These are phyloP conservation scores for Lophiotrema nucula DNA, from an alignment of 495 filamentous ascomycete species.

Conservation along the genomic window DNA sequence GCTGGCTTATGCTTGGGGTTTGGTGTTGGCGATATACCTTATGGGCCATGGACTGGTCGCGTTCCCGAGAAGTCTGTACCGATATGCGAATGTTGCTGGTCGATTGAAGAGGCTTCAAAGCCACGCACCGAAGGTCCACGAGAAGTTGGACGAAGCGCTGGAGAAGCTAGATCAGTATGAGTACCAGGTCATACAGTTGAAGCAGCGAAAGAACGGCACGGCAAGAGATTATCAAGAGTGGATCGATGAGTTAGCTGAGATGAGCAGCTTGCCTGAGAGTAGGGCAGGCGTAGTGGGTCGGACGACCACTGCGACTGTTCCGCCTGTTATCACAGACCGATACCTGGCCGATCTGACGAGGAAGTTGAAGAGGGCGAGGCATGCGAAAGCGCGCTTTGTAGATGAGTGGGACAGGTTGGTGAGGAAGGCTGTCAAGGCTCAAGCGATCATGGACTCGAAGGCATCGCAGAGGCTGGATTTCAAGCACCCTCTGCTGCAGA, in stretches of 20 bases:
- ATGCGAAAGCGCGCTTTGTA: slow-evolving; percentile 76
- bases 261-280: slow-evolving; percentile 50
- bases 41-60: slow-evolving; percentile 97
- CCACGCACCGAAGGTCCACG: slow-evolving; percentile 77
- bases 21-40: slow-evolving; percentile 86
- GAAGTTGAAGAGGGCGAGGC: slow-evolving; percentile 73
- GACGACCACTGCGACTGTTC: slow-evolving; percentile 53
- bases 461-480: slow-evolving; percentile 79
- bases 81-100: slow-evolving; percentile 69
- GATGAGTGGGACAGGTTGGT: slow-evolving; percentile 83
- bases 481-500: slow-evolving; percentile 52
- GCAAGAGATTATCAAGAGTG: slow-evolving; percentile 82
- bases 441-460: slow-evolving; percentile 80
- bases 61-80: slow-evolving; percentile 76
- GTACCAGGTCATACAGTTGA: slow-evolving; percentile 71
- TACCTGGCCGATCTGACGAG: slow-evolving; percentile 88
- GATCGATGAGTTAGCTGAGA: slow-evolving; percentile 88
- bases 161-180: slow-evolving; percentile 79
- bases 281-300: slow-evolving; percentile 35
- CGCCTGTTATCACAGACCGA: slow-evolving; percentile 85
- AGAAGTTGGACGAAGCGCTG: slow-evolving; percentile 82
- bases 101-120: slow-evolving; percentile 71
- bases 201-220: slow-evolving; percentile 78
- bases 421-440: slow-evolving; percentile 66
- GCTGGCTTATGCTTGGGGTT: slow-evolving; percentile 88